Base-by-base conservation (phyloP, 345 rosid species). In the Noccaea caerulescens region DNA sequence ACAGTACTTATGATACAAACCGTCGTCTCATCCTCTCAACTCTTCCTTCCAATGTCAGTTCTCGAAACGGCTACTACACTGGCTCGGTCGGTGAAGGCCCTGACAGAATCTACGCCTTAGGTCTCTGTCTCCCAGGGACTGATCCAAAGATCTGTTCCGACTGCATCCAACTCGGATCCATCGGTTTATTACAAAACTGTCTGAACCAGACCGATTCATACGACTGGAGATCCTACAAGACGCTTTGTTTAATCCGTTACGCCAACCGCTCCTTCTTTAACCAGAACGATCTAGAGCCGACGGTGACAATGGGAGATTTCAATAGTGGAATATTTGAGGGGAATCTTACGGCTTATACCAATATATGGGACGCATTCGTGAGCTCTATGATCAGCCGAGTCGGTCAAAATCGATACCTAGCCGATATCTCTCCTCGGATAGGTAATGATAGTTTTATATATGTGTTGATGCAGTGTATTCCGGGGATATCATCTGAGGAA, bases 171-270 rank as follows among this genome's bases (percentile, higher is more conserved):
- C 32, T 38, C 12, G 58, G 80, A 0, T 36, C 68, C 0, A 8
- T 2, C 1, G 42, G 38, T 20, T 69, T 80, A 13, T n/a, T 58
- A 32, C 13, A 44, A 1, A 58, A 14, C 11, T 84, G 86, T 54
- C 79, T 74, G 3, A 58, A 72, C 68, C 78, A 47, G 54, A 77
- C 66, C 10, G 82, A 85, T 3, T 82, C 85, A 16, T 43, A 72
- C 8, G 32, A 56, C 34, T 78, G 80, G 79, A 63, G 45, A 30
- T 74, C 61, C 5, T 2, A 39, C 23, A 33, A 42, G 27, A 62
- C 76, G 3, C 74, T 70, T 42, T 84, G 88, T 47, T 61, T 75
- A 45, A 34, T 81, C 5, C 76, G 81, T 10, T 85, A 85, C 39
- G 23, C 85, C 5, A 74, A 81, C 44, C 34, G 53, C 7, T 37